Base-by-base conservation (phyloP, 108 stramenopile species). In the Bacterosira constricta region DNA sequence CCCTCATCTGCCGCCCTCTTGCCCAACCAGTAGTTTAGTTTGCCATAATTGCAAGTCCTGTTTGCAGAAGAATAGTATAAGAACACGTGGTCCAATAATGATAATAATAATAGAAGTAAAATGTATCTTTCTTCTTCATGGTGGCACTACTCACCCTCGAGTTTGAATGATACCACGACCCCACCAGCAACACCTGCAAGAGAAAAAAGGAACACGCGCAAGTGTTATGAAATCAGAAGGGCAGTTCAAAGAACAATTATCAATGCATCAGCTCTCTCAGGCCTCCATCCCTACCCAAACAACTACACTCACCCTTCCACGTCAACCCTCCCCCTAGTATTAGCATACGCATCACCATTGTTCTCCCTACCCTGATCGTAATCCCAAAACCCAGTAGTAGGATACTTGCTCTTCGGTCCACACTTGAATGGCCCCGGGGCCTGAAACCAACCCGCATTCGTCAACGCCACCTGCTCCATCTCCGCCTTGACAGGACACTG, bases 151-250 rank as follows among this genome's bases (percentile, higher is more conserved):
- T 61, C 41, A 61, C 60, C 81, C 81, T 7, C 66, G 37, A 30
- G 81, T 82, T 61, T 82, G 81, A 27, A 82, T 73, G 6, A 76
- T 66, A 13, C 80, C 80, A 6, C 74, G 55, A 39, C 79, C 80
- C 80, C 80, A 81, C 80, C 80, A 81, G 45, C 80, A 81, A 35
- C 80, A 76, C 0, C 68, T 21, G 12, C 7, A 29, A 25, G 20
- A 7, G 6, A 36, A 59, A 21, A 39, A 59, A 39, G 4, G 17
- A 7, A 59, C 7, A 36, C n/a, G 13, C 35, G 15, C 47, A 5
- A 6, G 4, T 8, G 4, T 17, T 37, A 20, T 31, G 12, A 13
- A 11, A 11, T 59, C 6, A 29, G 29, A 7, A 18, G 27, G 27
- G 53, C 6, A 6, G 5, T 54, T 4, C 26, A 35, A 37, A 45